Evolutionary conservation across 768 basidiomycete genomes (phyloP).

Genomic region (Solioccasus polychromus): DNA sequence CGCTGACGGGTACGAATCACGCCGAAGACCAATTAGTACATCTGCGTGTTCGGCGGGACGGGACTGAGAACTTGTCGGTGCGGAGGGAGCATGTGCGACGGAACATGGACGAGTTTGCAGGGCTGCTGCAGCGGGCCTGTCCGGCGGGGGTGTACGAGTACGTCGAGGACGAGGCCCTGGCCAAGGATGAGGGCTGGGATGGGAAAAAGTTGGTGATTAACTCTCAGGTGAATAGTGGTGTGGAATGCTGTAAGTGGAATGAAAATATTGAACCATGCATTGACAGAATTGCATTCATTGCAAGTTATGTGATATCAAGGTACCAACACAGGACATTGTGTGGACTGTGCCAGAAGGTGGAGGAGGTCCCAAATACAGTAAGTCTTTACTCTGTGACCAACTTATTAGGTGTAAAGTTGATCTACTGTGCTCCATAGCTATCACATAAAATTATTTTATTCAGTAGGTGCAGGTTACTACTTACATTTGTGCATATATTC

Average conservation of each 20-base stretch:
- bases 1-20: conserved; percentile 92
- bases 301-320: conserved; percentile 95
- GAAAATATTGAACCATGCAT: neutral
- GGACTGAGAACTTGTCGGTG: conserved; percentile 40
- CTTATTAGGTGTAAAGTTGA: too few relatives aligned
- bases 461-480: too few relatives aligned
- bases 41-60: conserved; percentile 57
- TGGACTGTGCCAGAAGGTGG: conserved; percentile 98
- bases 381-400: neutral
- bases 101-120: conserved; percentile 81
- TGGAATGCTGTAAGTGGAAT: neutral
- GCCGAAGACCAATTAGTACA: conserved; percentile 96
- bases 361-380: conserved; percentile 95
- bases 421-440: neutral
- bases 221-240: conserved; percentile 64
- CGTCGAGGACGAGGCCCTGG: conserved; percentile 61
- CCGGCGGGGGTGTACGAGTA: conserved; percentile 98
- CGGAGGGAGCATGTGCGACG: conserved; percentile 64
- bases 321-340: conserved; percentile 93
- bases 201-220: conserved; percentile 95
- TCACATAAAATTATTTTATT: too few relatives aligned
- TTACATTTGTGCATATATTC: too few relatives aligned
- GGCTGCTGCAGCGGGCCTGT: conserved; percentile 84
- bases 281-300: conserved; percentile 89
- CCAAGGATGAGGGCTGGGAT: conserved; percentile 57